Evolutionary conservation across 331 rosid species (phyloP), one percentile per base, ranked within the genome.

Genomic region (Stylosanthes scabra): DNA sequence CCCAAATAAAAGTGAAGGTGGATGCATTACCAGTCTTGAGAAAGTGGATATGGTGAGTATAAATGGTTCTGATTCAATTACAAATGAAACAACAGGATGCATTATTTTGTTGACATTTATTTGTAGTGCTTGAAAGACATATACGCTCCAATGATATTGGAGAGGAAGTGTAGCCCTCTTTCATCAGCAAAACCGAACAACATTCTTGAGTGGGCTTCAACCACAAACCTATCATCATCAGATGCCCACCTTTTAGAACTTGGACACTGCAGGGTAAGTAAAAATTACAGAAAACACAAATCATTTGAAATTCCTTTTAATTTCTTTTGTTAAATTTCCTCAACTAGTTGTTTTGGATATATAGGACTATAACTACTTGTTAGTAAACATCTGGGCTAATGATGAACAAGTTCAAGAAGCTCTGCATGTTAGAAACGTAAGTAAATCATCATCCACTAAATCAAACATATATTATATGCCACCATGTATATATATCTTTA

Each of bases 391-490:
- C 9, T 81, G 84, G 81, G 81, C 78, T 31, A 75, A 81, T 16
- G 74, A 70, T 34, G 31, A 14, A 63, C 54, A 11, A 16, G 84
- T 81, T 13, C 84, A 63, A 41, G 72, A 75, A 58, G 78, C 81
- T 42, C 70, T 81, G 25, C 72, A 75, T 7, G 71, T 70, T 41
- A 68, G 66, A 70, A 65, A 52, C 56, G 84, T 81, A 58, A 49
- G 58, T 44, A 44, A 45, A 9, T 8, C 10, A 9, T 8, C 10
- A 16, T 34, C 39, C 39, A 8, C 14, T 5, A 25, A 8, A 70
- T 40, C 7, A 12, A 45, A 2, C 12, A 4, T 13, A 10, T 49
- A 20, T n/a, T 49, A n/a, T 37, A 27, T 49, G 57, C 7, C 6
- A 20, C 52, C 34, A 42, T 20, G 25, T 20, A 20, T 34, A 34